Conservation (phyloP, 2,329 filamentous ascomycete species). For the Cercospora sesami region DNA sequence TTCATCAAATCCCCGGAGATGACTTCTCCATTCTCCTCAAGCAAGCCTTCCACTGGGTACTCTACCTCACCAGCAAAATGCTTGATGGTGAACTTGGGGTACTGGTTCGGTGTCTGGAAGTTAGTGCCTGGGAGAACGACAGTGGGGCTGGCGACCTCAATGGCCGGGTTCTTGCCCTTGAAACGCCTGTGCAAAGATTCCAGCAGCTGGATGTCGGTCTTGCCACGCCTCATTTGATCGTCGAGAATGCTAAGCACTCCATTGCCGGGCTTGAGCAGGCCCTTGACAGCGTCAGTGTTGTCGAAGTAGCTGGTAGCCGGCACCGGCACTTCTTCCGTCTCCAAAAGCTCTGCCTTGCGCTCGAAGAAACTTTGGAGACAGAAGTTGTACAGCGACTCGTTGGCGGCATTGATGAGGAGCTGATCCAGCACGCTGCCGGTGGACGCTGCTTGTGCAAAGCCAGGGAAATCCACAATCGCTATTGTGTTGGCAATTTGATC, state of each 20-base stretch:
- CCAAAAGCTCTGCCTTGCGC: constrained; percentile 85
- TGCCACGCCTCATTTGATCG: constrained; percentile 87
- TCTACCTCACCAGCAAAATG: constrained; percentile 97
- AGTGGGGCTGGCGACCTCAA: constrained; percentile 72
- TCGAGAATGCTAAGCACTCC: constrained; percentile 92
- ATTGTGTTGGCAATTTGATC: constrained; percentile 90
- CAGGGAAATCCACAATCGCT: constrained; percentile 93
- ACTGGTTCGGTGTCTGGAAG: constrained; percentile 78
- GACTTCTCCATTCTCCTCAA: constrained; percentile 94
- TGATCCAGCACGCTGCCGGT: constrained; percentile 88
- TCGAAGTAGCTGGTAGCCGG: constrained; percentile 95
- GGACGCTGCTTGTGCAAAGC: constrained; percentile 80
- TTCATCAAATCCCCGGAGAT: constrained; percentile 96
- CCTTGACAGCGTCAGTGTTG: constrained; percentile 91
- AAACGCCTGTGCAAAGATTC: constrained; percentile 92
- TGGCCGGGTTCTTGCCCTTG: constrained; percentile 89
- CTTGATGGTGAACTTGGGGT: constrained; percentile 82
- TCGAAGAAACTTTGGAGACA: constrained; percentile 96
- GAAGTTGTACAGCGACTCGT: constrained; percentile 88
- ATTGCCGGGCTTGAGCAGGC: constrained; percentile 87
- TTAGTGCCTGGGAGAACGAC: constrained; percentile 83
- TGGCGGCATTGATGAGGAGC: constrained; percentile 89
- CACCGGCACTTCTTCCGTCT: constrained; percentile 89
- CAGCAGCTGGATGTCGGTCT: constrained; percentile 83
- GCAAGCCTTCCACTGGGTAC: constrained; percentile 79